Conservation (phyloP, 106 monocot genomes). For the Hemerocallis citrina region DNA sequence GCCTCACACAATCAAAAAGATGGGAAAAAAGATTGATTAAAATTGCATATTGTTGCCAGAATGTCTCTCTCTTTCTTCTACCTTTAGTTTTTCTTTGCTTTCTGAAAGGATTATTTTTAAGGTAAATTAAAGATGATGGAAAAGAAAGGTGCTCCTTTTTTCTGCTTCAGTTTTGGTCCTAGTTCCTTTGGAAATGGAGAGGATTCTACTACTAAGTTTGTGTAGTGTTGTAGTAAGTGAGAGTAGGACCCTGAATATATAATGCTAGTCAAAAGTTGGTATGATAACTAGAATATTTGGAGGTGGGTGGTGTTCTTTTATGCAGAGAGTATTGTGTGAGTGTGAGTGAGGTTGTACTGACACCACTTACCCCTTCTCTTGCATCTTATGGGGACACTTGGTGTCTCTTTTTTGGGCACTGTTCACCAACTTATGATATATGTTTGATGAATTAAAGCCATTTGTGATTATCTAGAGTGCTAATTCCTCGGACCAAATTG, state of each 20-base stretch:
- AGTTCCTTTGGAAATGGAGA: too few relatives aligned
- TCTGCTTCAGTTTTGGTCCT: too few relatives aligned
- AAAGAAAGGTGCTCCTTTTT: too few relatives aligned
- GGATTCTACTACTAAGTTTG: not conserved
- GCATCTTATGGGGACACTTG: not conserved
- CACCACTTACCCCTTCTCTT: constrained; percentile 1
- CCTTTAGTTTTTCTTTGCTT: too few relatives aligned
- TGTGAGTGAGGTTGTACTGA: constrained; percentile 1
- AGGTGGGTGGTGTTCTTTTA: constrained; percentile 28
- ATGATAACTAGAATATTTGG: constrained; percentile 31
- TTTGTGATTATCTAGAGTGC: too few relatives aligned
- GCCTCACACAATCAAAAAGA: too few relatives aligned
- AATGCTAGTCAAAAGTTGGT: constrained; percentile 18
- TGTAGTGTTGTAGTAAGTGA: too few relatives aligned
- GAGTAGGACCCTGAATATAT: constrained; percentile 10
- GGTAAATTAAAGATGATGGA: too few relatives aligned
- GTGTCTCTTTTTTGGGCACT: constrained; percentile 3
- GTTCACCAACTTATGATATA: not conserved
- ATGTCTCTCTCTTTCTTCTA: too few relatives aligned
- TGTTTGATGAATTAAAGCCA: not conserved
- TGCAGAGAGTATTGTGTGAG: too few relatives aligned
- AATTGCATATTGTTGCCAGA: too few relatives aligned
- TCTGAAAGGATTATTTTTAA: constrained; percentile 6
- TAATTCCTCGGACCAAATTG: too few relatives aligned
- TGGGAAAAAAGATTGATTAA: not conserved